These are phyloP conservation scores for Craterostigma plantagineum DNA, from an alignment of 257 asterid genomes.

Conservation along the genomic window DNA sequence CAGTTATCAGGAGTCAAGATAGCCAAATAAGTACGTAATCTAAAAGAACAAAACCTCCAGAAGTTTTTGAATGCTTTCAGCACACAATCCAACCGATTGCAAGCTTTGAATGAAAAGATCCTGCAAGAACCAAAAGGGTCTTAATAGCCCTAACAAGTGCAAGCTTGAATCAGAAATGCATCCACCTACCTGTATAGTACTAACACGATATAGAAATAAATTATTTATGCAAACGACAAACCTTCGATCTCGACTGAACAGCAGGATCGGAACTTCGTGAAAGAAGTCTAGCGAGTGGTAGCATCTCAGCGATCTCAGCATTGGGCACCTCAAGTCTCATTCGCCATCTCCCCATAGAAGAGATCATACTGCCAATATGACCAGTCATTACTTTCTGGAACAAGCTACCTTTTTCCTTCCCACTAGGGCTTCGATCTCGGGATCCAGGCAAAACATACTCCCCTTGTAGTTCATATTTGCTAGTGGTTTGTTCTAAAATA, in stretches of 20 bases:
- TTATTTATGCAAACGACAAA: slow-evolving; percentile 5
- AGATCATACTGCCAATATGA: slow-evolving; percentile 82
- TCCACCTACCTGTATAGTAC: neutral
- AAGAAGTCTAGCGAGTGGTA: slow-evolving; percentile 96
- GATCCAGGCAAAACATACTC: slow-evolving; percentile 98
- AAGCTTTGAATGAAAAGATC: slow-evolving; percentile 84
- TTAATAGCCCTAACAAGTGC: slow-evolving; percentile 6
- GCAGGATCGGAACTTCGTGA: slow-evolving; percentile 99
- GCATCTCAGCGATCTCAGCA: slow-evolving; percentile 99
- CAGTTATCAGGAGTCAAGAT: slow-evolving; percentile 9
- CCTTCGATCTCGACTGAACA: slow-evolving; percentile 95
- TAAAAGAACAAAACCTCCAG: slow-evolving; percentile 52
- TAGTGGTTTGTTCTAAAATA: slow-evolving; percentile 79
- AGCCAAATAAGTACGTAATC: neutral
- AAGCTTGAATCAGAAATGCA: slow-evolving; percentile 1
- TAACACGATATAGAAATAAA: no score
- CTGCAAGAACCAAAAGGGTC: slow-evolving; percentile 22
- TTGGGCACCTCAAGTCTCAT: slow-evolving; percentile 96
- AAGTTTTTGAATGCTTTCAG: slow-evolving; percentile 80
- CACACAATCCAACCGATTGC: slow-evolving; percentile 71
- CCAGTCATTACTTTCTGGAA: slow-evolving; percentile 89
- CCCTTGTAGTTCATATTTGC: slow-evolving; percentile 96
- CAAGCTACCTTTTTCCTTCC: slow-evolving; percentile 77
- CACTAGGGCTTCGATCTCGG: slow-evolving; percentile 69
- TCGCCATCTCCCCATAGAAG: slow-evolving; percentile 99